Percentiles rank a stretch among this genome's conserved stretches.
phyloP scores from a whole-genome alignment of 73 alveolate species.

The Paramecium pentaurelia region DNA sequence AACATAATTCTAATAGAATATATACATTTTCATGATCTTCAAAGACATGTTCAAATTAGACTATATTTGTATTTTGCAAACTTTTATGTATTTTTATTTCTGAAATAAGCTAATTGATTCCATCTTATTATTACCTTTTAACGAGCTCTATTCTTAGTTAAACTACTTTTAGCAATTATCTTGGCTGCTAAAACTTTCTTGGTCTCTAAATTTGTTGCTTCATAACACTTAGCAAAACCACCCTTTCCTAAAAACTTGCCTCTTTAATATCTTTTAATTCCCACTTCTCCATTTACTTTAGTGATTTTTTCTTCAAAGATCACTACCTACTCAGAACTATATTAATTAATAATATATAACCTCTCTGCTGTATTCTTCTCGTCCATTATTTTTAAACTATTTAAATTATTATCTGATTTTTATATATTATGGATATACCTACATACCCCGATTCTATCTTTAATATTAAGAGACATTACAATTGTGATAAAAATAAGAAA shows the following conservation, averaged over 20 bases:
- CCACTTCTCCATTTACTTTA: constrained; percentile 75
- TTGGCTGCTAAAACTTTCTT: constrained; percentile 63
- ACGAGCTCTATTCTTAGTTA: constrained; percentile 64
- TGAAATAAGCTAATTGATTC: constrained; percentile 72
- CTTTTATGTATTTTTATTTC: constrained; percentile 96
- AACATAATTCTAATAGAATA: constrained; percentile 90
- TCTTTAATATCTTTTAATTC: constrained; percentile 72
- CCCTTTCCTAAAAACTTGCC: constrained; percentile 92
- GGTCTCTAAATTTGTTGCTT: constrained; percentile 71
- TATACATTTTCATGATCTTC: constrained; percentile 94
- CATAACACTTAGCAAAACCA: constrained; percentile 93
- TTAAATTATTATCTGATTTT: constrained; percentile 34
- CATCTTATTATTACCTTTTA: background rate
- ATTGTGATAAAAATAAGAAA: background rate
- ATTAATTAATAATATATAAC: background rate
- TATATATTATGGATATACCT: constrained; percentile 20
- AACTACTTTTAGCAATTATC: constrained; percentile 56
- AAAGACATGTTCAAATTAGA: constrained; percentile 95
- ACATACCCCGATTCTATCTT: constrained; percentile 35
- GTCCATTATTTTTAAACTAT: constrained; percentile 31
- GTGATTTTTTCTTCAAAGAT: constrained; percentile 87
- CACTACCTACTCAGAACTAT: constrained; percentile 29
- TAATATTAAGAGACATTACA: constrained; percentile 14
- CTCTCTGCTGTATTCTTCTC: background rate
- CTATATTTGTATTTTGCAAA: constrained; percentile 88